Conservation (phyloP, 495 filamentous ascomycete species). For the Penicillium diatomitis region DNA sequence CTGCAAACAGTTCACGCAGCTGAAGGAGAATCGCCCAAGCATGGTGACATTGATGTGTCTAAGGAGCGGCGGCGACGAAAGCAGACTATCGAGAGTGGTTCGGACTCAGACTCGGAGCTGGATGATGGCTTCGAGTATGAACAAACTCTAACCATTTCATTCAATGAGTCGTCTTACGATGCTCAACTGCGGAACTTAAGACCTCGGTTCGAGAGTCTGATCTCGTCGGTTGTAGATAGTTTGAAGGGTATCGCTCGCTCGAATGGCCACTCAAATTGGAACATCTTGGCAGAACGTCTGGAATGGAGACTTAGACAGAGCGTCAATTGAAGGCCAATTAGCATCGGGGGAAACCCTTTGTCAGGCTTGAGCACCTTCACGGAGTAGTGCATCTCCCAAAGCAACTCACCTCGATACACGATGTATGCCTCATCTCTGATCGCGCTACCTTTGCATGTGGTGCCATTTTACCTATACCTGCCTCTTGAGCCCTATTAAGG, state of each 20-base stretch:
- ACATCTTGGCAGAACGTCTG: slow-evolving; percentile 40
- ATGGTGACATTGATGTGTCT: neutral
- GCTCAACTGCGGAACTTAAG: slow-evolving; percentile 27
- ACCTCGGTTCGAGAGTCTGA: slow-evolving; percentile 29
- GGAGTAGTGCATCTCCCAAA: too few species aligned
- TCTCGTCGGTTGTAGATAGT: slow-evolving; percentile 35
- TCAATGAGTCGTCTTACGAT: slow-evolving; percentile 19
- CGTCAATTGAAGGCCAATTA: too few species aligned
- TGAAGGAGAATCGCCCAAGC: slow-evolving; percentile 3
- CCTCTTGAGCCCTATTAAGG: too few species aligned
- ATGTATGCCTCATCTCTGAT: too few species aligned
- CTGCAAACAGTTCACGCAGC: slow-evolving; percentile 23
- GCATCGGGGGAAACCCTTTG: too few species aligned
- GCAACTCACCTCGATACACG: too few species aligned
- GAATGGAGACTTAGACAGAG: slow-evolving; percentile 14
- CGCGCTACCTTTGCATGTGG: too few species aligned
- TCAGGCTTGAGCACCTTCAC: too few species aligned
- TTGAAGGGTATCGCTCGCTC: slow-evolving; percentile 37
- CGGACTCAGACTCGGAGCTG: slow-evolving; percentile 14
- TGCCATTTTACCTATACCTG: too few species aligned
- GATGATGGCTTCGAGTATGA: slow-evolving; percentile 17
- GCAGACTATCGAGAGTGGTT: neutral
- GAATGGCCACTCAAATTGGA: slow-evolving; percentile 38
- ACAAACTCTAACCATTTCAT: slow-evolving; percentile 19
- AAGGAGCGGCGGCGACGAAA: neutral